These are phyloP conservation scores for Venturia pyrina DNA, from an alignment of 2,329 filamentous ascomycete species.

Conservation along the genomic window DNA sequence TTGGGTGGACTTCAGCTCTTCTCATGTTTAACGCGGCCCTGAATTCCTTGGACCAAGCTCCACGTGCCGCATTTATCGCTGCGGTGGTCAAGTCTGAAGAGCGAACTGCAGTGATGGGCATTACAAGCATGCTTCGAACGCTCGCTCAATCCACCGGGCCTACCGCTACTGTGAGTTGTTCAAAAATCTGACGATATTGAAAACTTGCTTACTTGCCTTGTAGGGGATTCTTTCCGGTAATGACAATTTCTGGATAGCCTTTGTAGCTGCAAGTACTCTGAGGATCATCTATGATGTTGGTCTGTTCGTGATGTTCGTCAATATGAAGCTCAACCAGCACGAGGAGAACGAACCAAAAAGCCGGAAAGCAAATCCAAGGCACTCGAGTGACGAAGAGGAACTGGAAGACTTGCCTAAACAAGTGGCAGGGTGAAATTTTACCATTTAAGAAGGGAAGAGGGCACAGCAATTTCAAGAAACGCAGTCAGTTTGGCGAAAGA, in stretches of 20 bases:
- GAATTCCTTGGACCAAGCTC: constrained; percentile 62
- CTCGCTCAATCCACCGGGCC: constrained; percentile 42
- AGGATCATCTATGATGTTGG: constrained; percentile 27
- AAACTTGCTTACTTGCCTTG: not conserved
- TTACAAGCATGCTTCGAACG: constrained; percentile 52
- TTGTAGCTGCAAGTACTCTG: constrained; percentile 27
- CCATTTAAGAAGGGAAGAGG: no score
- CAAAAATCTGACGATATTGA: not conserved
- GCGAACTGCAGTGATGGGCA: constrained; percentile 60
- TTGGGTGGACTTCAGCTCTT: constrained; percentile 37
- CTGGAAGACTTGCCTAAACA: not conserved
- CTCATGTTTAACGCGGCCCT: constrained; percentile 51
- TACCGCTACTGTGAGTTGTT: constrained; percentile 18
- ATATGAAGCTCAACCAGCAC: constrained; percentile 8
- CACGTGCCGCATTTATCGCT: constrained; percentile 55
- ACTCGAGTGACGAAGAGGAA: constrained; percentile 4
- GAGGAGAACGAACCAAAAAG: constrained; percentile 17
- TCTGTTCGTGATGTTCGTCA: constrained; percentile 20
- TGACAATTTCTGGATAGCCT: constrained; percentile 29
- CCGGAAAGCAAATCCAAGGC: not conserved
- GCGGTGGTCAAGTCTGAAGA: constrained; percentile 56
- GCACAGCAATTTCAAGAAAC: no score
- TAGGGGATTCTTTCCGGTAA: constrained; percentile 25
- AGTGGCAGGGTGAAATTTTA: not conserved
- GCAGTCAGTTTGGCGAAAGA: no score